Evolutionary conservation across 768 basidiomycete genomes (phyloP).

Genomic region (Suillus paluster): DNA sequence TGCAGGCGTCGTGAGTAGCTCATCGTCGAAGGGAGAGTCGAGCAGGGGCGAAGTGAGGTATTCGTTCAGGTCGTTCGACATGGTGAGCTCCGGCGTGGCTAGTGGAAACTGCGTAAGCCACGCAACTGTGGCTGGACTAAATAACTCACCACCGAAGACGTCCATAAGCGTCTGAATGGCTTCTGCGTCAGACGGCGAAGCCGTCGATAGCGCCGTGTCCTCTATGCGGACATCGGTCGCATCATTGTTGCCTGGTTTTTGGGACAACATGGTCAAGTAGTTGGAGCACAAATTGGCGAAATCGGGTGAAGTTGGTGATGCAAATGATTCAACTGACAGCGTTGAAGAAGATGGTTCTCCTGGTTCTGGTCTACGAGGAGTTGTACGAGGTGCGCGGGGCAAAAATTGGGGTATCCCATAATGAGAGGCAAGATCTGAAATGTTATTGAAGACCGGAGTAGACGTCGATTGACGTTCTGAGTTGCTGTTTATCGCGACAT

Average conservation of each 20-base stretch:
- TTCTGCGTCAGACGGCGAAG: constrained; percentile 30
- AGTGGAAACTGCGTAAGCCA: background rate
- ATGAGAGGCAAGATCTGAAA: constrained; percentile 72
- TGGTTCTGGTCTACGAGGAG: constrained; percentile 45
- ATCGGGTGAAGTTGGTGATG: constrained; percentile 38
- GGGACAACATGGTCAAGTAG: constrained; percentile 72
- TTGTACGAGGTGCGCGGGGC: constrained; percentile 69
- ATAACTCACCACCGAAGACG: constrained; percentile 41
- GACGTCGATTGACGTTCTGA: constrained; percentile 71
- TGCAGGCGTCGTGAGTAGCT: constrained; percentile 48
- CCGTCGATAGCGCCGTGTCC: constrained; percentile 31
- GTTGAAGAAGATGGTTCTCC: constrained; percentile 36
- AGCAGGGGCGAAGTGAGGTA: constrained; percentile 52
- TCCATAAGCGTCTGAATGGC: constrained; percentile 44
- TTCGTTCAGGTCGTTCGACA: constrained; percentile 42
- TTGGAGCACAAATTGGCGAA: constrained; percentile 54
- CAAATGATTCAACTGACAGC: constrained; percentile 26
- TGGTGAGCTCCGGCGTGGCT: constrained; percentile 46
- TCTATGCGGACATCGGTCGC: constrained; percentile 36
- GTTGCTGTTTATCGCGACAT: constrained; percentile 62
- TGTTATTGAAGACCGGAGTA: constrained; percentile 61
- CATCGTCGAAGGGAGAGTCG: constrained; percentile 52
- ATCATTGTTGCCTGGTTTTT: constrained; percentile 47
- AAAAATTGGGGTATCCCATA: constrained; percentile 79
- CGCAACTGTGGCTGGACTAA: background rate